These are phyloP conservation scores for Pyrenochaeta sp. DNA, from an alignment of 2,329 filamentous ascomycete species.

Conservation along the genomic window DNA sequence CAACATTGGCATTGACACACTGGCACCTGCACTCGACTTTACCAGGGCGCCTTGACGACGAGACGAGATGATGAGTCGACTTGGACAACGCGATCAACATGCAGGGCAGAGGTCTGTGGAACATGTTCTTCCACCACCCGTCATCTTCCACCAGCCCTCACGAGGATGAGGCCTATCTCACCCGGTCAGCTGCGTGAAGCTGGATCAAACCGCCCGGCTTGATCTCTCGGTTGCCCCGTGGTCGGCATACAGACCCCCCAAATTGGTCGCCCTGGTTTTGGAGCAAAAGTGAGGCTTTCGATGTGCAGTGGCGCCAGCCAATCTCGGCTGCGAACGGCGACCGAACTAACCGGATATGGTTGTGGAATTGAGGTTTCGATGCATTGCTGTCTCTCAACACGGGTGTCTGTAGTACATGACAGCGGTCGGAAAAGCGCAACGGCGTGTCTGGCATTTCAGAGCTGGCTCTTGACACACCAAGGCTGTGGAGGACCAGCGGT, in stretches of 20 bases:
- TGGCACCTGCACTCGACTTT: background rate
- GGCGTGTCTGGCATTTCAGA: constrained; percentile 27
- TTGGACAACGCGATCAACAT: background rate
- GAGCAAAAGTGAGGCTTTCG: constrained; percentile 45
- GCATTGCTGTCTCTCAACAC: constrained; percentile 24
- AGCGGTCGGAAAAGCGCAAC: constrained; percentile 28
- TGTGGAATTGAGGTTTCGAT: constrained; percentile 22
- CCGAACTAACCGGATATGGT: constrained; percentile 17
- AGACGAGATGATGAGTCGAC: background rate
- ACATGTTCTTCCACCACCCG: background rate
- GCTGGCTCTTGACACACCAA: constrained; percentile 15
- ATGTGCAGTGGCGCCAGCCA: constrained; percentile 32
- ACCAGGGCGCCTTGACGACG: background rate
- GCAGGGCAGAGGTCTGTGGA: background rate
- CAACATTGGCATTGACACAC: background rate
- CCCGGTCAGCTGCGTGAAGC: constrained; percentile 19
- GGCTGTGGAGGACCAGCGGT: constrained; percentile 36
- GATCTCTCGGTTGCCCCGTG: constrained; percentile 15
- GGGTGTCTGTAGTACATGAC: constrained; percentile 28
- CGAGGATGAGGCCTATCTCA: constrained; percentile 8
- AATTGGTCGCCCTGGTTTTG: constrained; percentile 38
- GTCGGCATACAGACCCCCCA: constrained; percentile 19
- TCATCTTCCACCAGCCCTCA: constrained; percentile 6
- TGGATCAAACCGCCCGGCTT: constrained; percentile 11
- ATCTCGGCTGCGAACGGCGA: constrained; percentile 22